Evolutionary conservation across 768 basidiomycete genomes (phyloP).

Genomic region (Clitopilus hobsonii): DNA sequence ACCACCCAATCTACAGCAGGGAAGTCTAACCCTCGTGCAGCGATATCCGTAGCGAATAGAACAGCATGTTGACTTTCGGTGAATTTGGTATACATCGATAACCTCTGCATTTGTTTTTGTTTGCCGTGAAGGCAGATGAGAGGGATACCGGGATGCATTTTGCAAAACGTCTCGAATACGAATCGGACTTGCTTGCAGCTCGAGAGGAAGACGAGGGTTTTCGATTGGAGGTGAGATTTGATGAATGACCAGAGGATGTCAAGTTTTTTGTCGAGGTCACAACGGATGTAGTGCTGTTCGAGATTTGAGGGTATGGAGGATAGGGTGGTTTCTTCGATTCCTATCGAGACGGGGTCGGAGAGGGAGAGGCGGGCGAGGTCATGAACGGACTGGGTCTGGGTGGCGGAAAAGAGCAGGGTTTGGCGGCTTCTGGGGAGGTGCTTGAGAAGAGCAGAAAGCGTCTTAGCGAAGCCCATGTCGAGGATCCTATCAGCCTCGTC

Average conservation of each 20-base stretch:
- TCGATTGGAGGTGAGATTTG: conserved; percentile 87
- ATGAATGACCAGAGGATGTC: conserved; percentile 93
- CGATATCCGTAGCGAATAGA: conserved; percentile 93
- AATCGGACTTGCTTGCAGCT: conserved; percentile 97
- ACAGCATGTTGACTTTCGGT: conserved; percentile 77
- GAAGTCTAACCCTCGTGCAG: conserved; percentile 94
- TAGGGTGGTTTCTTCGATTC: conserved; percentile 47
- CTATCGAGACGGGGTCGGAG: conserved; percentile 73
- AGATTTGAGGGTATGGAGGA: conserved; percentile 69
- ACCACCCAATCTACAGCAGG: conserved; percentile 96
- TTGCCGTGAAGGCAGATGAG: conserved; percentile 95
- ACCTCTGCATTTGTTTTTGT: conserved; percentile 88
- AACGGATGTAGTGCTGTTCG: conserved; percentile 86
- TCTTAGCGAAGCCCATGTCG: conserved; percentile 92
- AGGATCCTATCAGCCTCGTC: conserved; percentile 97
- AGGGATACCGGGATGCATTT: conserved; percentile 90
- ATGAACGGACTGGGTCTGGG: conserved; percentile 85
- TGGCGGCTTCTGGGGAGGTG: conserved; percentile 91
- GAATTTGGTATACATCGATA: conserved; percentile 82
- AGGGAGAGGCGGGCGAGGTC: conserved; percentile 90
- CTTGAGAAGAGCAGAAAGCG: conserved; percentile 84
- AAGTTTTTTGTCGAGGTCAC: conserved; percentile 82
- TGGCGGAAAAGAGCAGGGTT: conserved; percentile 95
- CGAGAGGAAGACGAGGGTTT: conserved; percentile 91
- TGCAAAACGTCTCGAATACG: conserved; percentile 92